These are phyloP conservation scores for Podospora conica DNA, from an alignment of 495 filamentous ascomycete species.

Conservation along the genomic window DNA sequence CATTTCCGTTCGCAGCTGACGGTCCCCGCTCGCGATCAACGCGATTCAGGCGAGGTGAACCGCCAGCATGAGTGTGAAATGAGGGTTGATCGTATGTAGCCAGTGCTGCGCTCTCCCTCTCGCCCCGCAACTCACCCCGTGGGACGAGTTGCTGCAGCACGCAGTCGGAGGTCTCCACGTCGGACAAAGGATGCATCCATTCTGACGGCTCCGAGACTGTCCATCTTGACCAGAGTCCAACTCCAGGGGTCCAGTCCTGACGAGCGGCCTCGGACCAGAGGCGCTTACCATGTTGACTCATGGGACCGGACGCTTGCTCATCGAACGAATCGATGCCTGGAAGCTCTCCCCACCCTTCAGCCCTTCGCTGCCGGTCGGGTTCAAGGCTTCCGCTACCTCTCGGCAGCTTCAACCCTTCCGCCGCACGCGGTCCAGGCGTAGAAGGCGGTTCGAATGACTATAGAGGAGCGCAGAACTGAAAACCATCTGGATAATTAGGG, in stretches of 20 bases:
- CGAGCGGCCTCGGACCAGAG: conserved; percentile 56
- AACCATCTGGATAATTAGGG: conserved; percentile 62
- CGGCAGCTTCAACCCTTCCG: conserved; percentile 23
- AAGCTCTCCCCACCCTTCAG: conserved; percentile 37
- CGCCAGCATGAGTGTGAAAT: conserved; percentile 17
- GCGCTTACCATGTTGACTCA: conserved; percentile 61
- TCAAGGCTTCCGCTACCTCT: conserved; percentile 31
- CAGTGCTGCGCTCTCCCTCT: conserved; percentile 36
- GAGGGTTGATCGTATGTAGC: conserved; percentile 38
- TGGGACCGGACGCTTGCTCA: conserved; percentile 42
- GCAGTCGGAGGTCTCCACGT: conserved; percentile 22
- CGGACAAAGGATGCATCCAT: conserved; percentile 13
- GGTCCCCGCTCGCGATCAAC: conserved; percentile 33
- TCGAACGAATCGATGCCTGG: conserved; percentile 36
- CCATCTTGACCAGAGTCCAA: conserved; percentile 51
- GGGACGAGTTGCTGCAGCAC: conserved; percentile 21
- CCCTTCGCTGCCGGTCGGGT: conserved; percentile 21
- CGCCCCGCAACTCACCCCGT: conserved; percentile 12
- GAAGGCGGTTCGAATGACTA: conserved; percentile 37
- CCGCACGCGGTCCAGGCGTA: conserved; percentile 25
- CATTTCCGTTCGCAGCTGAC: conserved; percentile 37
- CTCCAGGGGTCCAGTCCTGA: conserved; percentile 54
- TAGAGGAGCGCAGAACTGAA: conserved; percentile 39
- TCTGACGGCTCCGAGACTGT: conserved; percentile 39
- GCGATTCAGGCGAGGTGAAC: conserved; percentile 43